phyloP scores from a whole-genome alignment of 345 rosid genomes.

The Clarkia xantiana region DNA sequence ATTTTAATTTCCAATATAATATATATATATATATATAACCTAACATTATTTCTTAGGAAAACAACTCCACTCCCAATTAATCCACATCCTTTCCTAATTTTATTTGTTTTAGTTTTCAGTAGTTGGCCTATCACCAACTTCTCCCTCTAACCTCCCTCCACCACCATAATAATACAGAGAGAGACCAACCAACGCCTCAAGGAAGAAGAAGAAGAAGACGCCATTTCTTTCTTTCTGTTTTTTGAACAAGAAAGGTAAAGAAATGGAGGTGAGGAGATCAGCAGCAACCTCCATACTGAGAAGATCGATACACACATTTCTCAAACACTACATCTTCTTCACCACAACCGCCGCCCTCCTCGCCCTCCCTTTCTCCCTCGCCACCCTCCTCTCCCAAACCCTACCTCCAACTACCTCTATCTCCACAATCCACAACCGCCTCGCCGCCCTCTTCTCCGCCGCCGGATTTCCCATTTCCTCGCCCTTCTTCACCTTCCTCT shows the following conservation, averaged over 20 bases:
- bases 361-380: conserved; percentile 42
- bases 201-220: neutral
- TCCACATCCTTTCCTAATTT: neutral
- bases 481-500: conserved; percentile 44
- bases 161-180: conserved; percentile 6
- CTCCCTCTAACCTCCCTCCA: conserved; percentile 9
- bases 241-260: neutral
- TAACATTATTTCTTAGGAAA: neutral
- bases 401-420: conserved; percentile 18
- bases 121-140: conserved; percentile 31
- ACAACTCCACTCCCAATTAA: no score
- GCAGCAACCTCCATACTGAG: conserved; percentile 42
- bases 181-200: neutral
- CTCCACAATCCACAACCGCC: conserved; percentile 19
- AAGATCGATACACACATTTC: conserved; percentile 48
- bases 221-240: conserved; percentile 7
- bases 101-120: conserved; percentile 18
- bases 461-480: conserved; percentile 50
- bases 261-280: conserved; percentile 13
- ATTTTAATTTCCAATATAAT: no score
- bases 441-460: conserved; percentile 31
- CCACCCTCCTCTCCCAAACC: conserved; percentile 47
- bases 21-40: no score
- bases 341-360: conserved; percentile 41
- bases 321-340: conserved; percentile 46